These are phyloP conservation scores for Colletotrichum sp. DNA, from an alignment of 2,329 filamentous ascomycete genomes.

Conservation along the genomic window DNA sequence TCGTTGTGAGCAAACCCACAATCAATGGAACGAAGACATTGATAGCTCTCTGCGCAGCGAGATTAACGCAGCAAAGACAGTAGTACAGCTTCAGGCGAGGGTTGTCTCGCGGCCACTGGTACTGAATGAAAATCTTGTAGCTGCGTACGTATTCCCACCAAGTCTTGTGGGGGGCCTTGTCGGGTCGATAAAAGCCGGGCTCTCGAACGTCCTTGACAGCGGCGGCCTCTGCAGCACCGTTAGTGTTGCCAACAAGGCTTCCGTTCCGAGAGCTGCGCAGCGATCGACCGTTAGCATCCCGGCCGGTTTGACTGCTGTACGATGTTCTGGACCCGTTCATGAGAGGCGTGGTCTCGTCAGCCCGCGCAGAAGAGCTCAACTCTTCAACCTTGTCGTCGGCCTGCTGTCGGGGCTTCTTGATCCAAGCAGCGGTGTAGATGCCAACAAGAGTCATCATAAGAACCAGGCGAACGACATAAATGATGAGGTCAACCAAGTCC, in stretches of 20 bases:
- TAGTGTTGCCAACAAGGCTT: slow-evolving; percentile 32
- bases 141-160: slow-evolving; percentile 97
- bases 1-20: slow-evolving; percentile 79
- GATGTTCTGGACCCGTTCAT: slow-evolving; percentile 49
- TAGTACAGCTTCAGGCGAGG: slow-evolving; percentile 76
- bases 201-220: slow-evolving; percentile 59
- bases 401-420: slow-evolving; percentile 43
- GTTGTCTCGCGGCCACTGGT: slow-evolving; percentile 91
- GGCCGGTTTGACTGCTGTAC: slow-evolving; percentile 38
- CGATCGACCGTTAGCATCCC: slow-evolving; percentile 14
- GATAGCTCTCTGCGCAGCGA: slow-evolving; percentile 80
- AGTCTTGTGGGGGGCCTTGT: slow-evolving; percentile 82
- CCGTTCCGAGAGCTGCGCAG: slow-evolving; percentile 23
- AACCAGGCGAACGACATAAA: slow-evolving; percentile 72
- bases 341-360: slow-evolving; percentile 68
- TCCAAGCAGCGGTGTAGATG: slow-evolving; percentile 47
- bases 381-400: slow-evolving; percentile 44
- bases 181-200: slow-evolving; percentile 87
- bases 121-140: slow-evolving; percentile 94
- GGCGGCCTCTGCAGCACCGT: slow-evolving; percentile 45
- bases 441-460: slow-evolving; percentile 66
- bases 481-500: slow-evolving; percentile 68
- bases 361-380: slow-evolving; percentile 27
- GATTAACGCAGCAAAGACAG: slow-evolving; percentile 79
- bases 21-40: slow-evolving; percentile 87